Base-by-base conservation (phyloP, 1,284 basidiomycete genomes). In the Athelia sp. region DNA sequence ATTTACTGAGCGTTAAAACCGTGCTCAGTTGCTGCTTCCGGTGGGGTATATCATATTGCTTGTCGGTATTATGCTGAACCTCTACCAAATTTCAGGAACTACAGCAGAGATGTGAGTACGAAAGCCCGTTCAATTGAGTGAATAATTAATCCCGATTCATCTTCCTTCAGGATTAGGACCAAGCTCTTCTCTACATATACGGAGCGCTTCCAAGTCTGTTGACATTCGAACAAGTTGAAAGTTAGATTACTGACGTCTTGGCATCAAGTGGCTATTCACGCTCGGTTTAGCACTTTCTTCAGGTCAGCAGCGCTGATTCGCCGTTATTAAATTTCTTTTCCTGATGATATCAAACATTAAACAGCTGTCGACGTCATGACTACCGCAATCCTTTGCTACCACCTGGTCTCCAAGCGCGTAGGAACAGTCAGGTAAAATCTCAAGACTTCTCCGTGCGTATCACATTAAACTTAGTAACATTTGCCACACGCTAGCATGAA, bases 231-330 rank as follows among this genome's bases (percentile, higher is more conserved):
- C 36, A n/a, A 29, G 13, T 22, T 26, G 11, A 21, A 44, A 8
- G 8, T 44, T 44, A 9, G 11, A 43, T 34, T 40, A 40, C 19
- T 40, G 15, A 40, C 15, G 43, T 26, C 4, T n/a, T 9, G 15
- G 4, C 24, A 44, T 51, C 34, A 29, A 73, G 70, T 76, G 74
- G 71, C 64, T 76, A 13, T 77, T 80, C 51, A 80, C 79, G 0
- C 63, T 69, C 2, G 81, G 79, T 2, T 66, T 80, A 3, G 60
- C 71, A 0, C 57, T 79, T 24, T 78, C 78, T 1, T 69, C 73
- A 29, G 26, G 26, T 29, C n/a, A n/a, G n/a, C n/a, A n/a, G n/a
- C n/a, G n/a, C n/a, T n/a, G n/a, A n/a, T n/a, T n/a, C n/a, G n/a
- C n/a, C n/a, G n/a, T n/a, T n/a, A n/a, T n/a, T n/a, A n/a, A n/a